Evolutionary conservation across 2,329 filamentous ascomycete genomes (phyloP).

Genomic region (Lachnellula subtilissima): DNA sequence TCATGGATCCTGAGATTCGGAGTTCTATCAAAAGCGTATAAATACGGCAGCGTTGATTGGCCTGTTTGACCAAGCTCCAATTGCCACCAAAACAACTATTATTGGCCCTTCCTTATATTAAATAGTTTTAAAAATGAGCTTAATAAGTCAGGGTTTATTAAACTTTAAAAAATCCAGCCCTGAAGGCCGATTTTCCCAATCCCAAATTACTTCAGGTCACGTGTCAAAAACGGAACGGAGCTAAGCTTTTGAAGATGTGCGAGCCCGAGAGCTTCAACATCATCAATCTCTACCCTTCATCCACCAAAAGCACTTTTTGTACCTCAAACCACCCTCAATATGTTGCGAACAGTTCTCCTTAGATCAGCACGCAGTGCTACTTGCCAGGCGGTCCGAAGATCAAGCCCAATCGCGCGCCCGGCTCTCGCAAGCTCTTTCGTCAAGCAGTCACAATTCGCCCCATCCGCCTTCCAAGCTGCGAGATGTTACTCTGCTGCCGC

Average conservation of each 20-base stretch:
- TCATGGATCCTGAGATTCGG: constrained; percentile 11
- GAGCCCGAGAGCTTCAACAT: constrained; percentile 11
- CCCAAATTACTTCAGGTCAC: constrained; percentile 6
- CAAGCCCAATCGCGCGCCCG: constrained; percentile 54
- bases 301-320: constrained; percentile 10
- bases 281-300: constrained; percentile 11
- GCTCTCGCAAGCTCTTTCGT: constrained; percentile 55
- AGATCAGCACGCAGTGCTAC: constrained; percentile 60
- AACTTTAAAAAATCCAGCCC: too few relatives aligned
- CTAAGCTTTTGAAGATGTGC: background rate
- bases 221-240: constrained; percentile 9
- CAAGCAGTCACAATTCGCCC: constrained; percentile 58
- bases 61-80: constrained; percentile 15
- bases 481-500: constrained; percentile 83
- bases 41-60: constrained; percentile 24
- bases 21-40: constrained; percentile 6
- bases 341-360: constrained; percentile 87
- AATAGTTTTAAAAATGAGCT: background rate
- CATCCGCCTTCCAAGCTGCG: constrained; percentile 62
- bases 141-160: background rate
- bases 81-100: constrained; percentile 8
- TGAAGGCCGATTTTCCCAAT: background rate
- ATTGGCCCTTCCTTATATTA: background rate
- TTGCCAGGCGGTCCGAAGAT: constrained; percentile 46
- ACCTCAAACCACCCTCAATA: constrained; percentile 42